phyloP scores from a whole-genome alignment of 2,329 filamentous ascomycete species.

The Aspergillus caelatus region DNA sequence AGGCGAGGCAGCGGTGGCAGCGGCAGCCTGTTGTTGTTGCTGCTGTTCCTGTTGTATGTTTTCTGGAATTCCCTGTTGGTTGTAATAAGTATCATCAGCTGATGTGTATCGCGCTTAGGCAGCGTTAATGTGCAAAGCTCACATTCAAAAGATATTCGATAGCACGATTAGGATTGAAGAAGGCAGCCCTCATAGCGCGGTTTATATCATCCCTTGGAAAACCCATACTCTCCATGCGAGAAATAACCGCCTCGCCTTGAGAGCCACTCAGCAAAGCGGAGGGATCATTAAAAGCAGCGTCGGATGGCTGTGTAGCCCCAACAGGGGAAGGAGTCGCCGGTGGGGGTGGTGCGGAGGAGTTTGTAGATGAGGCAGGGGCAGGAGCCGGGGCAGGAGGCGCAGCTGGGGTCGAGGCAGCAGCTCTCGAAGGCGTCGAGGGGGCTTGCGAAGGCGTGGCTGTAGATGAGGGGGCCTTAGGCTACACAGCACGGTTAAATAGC shows the following conservation, averaged over 20 bases:
- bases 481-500: conserved; percentile 13
- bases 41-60: conserved; percentile 72
- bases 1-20: conserved; percentile 49
- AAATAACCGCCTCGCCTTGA: conserved; percentile 78
- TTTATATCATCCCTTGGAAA: conserved; percentile 89
- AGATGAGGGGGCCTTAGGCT: conserved; percentile 70
- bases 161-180: conserved; percentile 94
- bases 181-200: conserved; percentile 91
- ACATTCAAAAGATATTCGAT: conserved; percentile 94
- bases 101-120: neutral
- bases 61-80: conserved; percentile 80
- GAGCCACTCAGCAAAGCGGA: conserved; percentile 85
- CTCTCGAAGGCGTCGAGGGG: conserved; percentile 43
- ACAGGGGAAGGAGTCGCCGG: conserved; percentile 52
- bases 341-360: conserved; percentile 45
- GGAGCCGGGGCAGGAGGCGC: conserved; percentile 55
- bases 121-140: conserved; percentile 37
- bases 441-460: conserved; percentile 37
- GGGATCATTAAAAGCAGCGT: conserved; percentile 64
- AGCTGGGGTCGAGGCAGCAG: conserved; percentile 46
- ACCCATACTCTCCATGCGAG: conserved; percentile 97
- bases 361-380: conserved; percentile 55
- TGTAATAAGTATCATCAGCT: neutral
- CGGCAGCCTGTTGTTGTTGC: conserved; percentile 65
- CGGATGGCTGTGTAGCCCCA: conserved; percentile 45